Conservation (phyloP, 306 rosid species). For the Sphenostylis stenocarpa region DNA sequence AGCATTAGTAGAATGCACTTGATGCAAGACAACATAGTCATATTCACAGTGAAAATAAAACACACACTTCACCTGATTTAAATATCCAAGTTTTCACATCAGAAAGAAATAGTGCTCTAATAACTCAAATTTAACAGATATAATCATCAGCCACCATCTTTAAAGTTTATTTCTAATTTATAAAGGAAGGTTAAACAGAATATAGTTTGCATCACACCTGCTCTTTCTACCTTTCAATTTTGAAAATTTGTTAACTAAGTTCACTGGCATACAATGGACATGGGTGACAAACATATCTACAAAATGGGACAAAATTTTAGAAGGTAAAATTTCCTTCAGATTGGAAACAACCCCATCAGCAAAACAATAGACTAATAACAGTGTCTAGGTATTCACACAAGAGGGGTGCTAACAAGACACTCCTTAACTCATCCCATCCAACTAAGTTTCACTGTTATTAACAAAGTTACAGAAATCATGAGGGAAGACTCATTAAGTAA, state of each 20-base stretch:
- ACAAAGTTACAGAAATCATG: neutral
- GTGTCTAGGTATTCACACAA: neutral
- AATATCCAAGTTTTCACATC: conserved; percentile 12
- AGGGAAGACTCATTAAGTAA: neutral
- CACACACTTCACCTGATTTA: neutral
- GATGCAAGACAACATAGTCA: conserved; percentile 20
- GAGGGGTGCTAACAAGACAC: neutral
- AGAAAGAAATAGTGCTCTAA: neutral
- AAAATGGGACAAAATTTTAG: neutral
- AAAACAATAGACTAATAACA: neutral
- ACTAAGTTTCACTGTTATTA: neutral
- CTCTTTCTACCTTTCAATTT: neutral
- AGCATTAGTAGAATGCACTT: conserved; percentile 1
- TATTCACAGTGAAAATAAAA: conserved; percentile 16
- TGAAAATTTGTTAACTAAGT: neutral
- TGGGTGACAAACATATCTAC: neutral
- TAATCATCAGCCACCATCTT: neutral
- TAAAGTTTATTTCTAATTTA: neutral
- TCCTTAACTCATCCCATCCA: neutral
- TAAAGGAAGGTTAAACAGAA: conserved; percentile 7
- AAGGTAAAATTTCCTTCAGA: neutral
- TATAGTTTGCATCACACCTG: neutral
- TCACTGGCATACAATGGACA: neutral
- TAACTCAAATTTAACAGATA: neutral
- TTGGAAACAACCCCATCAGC: neutral